phyloP scores from a whole-genome alignment of 106 monocot species.

The Phalaenopsis equestris region DNA sequence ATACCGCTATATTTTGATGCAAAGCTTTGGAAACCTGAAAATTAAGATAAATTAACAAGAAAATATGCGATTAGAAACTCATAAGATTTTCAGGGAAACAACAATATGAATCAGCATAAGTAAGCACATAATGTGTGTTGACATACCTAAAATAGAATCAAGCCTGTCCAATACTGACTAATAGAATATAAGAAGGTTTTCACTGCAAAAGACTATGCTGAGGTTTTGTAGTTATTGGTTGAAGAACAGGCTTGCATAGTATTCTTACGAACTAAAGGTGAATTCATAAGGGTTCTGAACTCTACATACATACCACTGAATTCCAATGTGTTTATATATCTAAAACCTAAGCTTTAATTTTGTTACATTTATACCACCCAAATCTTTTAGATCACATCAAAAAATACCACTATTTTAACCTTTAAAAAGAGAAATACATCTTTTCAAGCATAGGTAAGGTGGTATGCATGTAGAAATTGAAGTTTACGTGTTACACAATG shows the following conservation, averaged over 20 bases:
- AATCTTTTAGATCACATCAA: no score
- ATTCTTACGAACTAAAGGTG: not conserved
- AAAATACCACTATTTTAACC: no score
- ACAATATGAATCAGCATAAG: not conserved
- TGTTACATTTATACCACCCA: no score
- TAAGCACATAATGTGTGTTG: not conserved
- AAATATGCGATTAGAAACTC: not conserved
- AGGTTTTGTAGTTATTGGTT: not conserved
- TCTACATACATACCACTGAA: no score
- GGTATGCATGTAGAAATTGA: no score
- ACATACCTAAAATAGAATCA: conserved; percentile 2
- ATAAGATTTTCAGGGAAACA: not conserved
- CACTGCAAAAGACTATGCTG: not conserved
- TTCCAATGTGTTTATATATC: no score
- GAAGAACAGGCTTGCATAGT: not conserved
- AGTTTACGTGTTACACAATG: no score
- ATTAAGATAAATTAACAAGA: not conserved
- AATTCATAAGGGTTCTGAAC: not conserved
- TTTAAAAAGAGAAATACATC: no score
- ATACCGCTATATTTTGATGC: conserved; percentile 10
- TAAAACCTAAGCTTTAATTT: no score
- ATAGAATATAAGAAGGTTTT: not conserved
- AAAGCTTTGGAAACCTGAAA: conserved; percentile 9
- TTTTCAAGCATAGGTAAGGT: no score
- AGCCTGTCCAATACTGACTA: not conserved